Percentiles rank a stretch among this genome's conserved stretches.
phyloP scores from a whole-genome alignment of 306 rosid species.

The Cyamopsis tetragonoloba region DNA sequence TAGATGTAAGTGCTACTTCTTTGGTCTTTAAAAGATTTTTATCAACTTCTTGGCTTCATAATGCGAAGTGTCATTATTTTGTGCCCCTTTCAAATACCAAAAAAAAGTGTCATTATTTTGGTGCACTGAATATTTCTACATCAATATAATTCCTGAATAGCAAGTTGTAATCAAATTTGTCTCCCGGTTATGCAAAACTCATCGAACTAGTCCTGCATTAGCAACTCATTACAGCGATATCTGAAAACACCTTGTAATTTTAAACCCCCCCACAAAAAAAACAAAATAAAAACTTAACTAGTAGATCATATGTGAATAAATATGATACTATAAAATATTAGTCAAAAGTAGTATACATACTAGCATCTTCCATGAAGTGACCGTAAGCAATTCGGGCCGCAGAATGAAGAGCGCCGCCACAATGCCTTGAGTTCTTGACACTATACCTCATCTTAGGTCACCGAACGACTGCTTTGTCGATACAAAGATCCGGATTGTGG shows the following conservation, averaged over 20 bases:
- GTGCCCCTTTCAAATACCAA: too few species aligned
- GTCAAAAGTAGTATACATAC: not conserved
- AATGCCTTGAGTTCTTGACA: not conserved
- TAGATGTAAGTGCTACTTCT: too few species aligned
- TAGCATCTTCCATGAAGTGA: not conserved
- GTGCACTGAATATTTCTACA: too few species aligned
- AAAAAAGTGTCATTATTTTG: too few species aligned
- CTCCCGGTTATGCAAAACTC: too few species aligned
- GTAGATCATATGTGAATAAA: not conserved
- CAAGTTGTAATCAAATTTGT: too few species aligned
- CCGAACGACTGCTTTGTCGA: not conserved
- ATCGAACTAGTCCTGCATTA: too few species aligned
- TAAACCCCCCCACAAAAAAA: not conserved
- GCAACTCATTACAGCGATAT: too few species aligned
- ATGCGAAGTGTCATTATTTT: not conserved
- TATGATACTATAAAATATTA: not conserved
- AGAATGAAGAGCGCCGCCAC: not conserved
- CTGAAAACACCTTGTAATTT: not conserved
- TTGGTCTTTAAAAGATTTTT: not conserved
- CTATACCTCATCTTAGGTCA: not conserved
- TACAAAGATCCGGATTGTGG: not conserved
- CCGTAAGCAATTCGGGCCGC: not conserved
- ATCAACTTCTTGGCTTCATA: not conserved
- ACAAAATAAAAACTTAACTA: not conserved
- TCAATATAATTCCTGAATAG: too few species aligned